Conservation (phyloP, 805 yeast genomes). For the Wickerhamomyces tratensis region DNA sequence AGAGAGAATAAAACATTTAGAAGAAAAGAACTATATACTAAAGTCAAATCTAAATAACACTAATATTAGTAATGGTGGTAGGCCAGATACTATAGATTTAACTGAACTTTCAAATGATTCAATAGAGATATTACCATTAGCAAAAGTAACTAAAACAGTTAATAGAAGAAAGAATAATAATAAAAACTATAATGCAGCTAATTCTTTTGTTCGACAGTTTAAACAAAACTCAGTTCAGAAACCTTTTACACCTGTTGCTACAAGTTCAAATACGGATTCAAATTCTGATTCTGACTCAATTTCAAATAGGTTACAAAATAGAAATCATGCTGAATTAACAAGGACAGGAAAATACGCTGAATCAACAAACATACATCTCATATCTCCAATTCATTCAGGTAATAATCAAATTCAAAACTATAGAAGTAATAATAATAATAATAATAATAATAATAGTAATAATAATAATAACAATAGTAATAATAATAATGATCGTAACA, state of each 20-base stretch:
- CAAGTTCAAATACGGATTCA: too few species aligned
- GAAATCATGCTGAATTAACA: slow-evolving; percentile 3
- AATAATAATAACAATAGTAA: too few species aligned
- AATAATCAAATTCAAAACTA: too few species aligned
- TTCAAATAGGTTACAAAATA: too few species aligned
- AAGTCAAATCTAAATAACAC: too few species aligned
- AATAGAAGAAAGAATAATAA: too few species aligned
- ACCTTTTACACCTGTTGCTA: neutral
- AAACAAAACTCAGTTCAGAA: slow-evolving; percentile 11
- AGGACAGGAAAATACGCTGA: slow-evolving; percentile 12
- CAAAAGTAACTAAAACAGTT: neutral
- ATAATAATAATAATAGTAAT: too few species aligned
- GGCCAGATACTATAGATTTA: slow-evolving; percentile 14
- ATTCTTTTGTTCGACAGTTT: slow-evolving; percentile 11
- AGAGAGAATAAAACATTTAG: neutral
- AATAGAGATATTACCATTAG: slow-evolving; percentile 3
- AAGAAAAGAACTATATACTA: neutral
- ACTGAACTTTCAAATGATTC: slow-evolving; percentile 8
- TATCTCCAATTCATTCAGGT: neutral
- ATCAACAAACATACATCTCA: slow-evolving; percentile 11
- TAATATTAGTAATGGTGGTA: neutral
- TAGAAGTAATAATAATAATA: too few species aligned
- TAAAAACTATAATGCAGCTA: slow-evolving; percentile 1
- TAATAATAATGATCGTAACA: too few species aligned
- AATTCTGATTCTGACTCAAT: too few species aligned